phyloP scores from a whole-genome alignment of 2,329 filamentous ascomycete genomes.

The Ceratocystis lukuohia region DNA sequence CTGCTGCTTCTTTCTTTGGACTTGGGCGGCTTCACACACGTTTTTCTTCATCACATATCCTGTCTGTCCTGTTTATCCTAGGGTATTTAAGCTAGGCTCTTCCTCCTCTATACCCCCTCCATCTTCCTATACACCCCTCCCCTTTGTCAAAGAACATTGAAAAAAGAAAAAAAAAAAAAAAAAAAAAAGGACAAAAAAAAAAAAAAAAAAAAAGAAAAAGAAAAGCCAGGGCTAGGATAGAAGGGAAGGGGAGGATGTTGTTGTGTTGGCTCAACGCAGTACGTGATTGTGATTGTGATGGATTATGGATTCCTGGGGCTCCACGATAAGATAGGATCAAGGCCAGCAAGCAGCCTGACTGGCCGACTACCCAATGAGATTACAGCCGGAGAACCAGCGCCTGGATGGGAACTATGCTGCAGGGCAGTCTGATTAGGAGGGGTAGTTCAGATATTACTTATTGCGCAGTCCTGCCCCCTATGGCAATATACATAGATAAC shows the following conservation, averaged over 20 bases:
- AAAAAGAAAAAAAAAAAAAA: background rate
- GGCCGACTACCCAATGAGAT: background rate
- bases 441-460: no score
- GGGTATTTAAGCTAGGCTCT: conserved; percentile 2
- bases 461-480: no score
- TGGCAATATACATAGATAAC: no score
- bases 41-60: conserved; percentile 19
- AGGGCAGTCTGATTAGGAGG: no score
- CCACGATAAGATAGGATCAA: no score
- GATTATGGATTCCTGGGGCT: background rate
- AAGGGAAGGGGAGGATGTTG: background rate
- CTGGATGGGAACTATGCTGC: no score
- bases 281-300: background rate
- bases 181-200: background rate
- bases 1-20: background rate
- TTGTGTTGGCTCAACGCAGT: no score
- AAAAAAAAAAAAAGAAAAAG: background rate
- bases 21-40: conserved; percentile 21
- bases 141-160: background rate
- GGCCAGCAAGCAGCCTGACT: background rate
- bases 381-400: background rate
- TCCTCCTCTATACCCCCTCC: background rate
- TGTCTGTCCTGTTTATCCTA: background rate
- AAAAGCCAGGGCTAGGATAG: background rate
- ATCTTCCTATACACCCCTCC: background rate